These are phyloP conservation scores for Penicillium sp. DNA, from an alignment of 2,329 filamentous ascomycete genomes.

Conservation along the genomic window DNA sequence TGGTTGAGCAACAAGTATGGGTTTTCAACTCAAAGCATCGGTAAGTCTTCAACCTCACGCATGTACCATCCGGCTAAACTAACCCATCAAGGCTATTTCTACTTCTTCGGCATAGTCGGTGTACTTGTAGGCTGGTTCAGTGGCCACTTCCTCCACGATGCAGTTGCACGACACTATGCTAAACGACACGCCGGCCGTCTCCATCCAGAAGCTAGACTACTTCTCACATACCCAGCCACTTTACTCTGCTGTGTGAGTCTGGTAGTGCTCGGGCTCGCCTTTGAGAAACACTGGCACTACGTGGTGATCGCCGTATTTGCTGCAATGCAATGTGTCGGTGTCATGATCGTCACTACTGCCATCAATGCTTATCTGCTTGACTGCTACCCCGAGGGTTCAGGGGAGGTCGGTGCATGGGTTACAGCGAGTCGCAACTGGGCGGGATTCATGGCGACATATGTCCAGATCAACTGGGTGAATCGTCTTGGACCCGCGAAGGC, in stretches of 20 bases:
- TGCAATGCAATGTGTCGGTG: constrained; percentile 55
- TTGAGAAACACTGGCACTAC: constrained; percentile 50
- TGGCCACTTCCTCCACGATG: constrained; percentile 57
- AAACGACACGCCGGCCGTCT: constrained; percentile 51
- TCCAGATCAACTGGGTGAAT: constrained; percentile 53
- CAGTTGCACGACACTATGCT: constrained; percentile 48
- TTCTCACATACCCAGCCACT: constrained; percentile 45
- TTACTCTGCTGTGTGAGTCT: constrained; percentile 11
- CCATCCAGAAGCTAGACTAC: constrained; percentile 56
- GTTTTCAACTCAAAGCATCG: constrained; percentile 50
- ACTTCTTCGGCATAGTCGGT: constrained; percentile 56
- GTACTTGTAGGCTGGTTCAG: constrained; percentile 48
- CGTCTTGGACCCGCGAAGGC: constrained; percentile 43
- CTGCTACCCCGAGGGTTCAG: constrained; percentile 41
- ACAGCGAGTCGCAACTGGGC: constrained; percentile 51
- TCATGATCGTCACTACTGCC: constrained; percentile 55
- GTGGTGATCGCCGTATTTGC: constrained; percentile 50
- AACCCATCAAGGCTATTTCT: constrained; percentile 43
- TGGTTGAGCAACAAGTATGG: constrained; percentile 51
- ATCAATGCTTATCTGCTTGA: constrained; percentile 54
- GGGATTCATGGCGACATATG: constrained; percentile 44
- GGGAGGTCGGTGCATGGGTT: constrained; percentile 46
- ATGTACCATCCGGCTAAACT: neutral
- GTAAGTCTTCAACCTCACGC: constrained; percentile 26
- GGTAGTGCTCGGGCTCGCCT: constrained; percentile 50